phyloP scores from a whole-genome alignment of 768 basidiomycete species.

The Suillus decipiens region DNA sequence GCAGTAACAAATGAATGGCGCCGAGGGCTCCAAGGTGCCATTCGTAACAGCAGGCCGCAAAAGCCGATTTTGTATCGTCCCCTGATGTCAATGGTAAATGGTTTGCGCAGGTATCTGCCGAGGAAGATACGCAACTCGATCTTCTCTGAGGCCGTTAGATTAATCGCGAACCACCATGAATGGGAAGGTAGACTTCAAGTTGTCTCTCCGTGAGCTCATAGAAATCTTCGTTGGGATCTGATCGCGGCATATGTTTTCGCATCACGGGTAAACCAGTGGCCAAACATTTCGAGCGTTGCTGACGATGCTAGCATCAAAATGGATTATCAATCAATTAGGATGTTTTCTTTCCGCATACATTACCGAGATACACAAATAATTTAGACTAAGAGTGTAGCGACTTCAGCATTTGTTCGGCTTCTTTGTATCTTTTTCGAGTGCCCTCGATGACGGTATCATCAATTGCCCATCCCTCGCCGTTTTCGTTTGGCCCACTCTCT shows the following conservation, averaged over 20 bases:
- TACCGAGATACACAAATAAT: not conserved
- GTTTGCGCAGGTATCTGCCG: not conserved
- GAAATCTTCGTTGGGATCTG: constrained; percentile 71
- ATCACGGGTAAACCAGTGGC: constrained; percentile 65
- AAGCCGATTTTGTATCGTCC: not conserved
- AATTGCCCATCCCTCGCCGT: constrained; percentile 77
- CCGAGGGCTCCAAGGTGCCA: not conserved
- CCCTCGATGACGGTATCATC: constrained; percentile 73
- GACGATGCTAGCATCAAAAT: constrained; percentile 38
- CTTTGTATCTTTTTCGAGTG: constrained; percentile 77
- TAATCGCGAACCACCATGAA: constrained; percentile 41
- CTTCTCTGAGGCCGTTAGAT: not conserved
- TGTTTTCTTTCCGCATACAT: not conserved
- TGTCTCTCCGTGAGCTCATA: constrained; percentile 67
- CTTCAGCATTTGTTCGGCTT: constrained; percentile 67
- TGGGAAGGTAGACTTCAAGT: constrained; percentile 69
- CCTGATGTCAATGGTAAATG: not conserved
- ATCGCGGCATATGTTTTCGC: constrained; percentile 63
- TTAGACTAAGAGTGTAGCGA: not conserved
- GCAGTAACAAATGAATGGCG: constrained; percentile 52
- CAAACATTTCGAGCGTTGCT: constrained; percentile 65
- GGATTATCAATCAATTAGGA: not conserved
- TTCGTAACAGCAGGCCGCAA: not conserved
- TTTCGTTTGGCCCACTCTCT: constrained; percentile 70
- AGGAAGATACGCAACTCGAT: not conserved